Conservation (phyloP, 495 filamentous ascomycete genomes). For the Sordaria brevicollis region DNA sequence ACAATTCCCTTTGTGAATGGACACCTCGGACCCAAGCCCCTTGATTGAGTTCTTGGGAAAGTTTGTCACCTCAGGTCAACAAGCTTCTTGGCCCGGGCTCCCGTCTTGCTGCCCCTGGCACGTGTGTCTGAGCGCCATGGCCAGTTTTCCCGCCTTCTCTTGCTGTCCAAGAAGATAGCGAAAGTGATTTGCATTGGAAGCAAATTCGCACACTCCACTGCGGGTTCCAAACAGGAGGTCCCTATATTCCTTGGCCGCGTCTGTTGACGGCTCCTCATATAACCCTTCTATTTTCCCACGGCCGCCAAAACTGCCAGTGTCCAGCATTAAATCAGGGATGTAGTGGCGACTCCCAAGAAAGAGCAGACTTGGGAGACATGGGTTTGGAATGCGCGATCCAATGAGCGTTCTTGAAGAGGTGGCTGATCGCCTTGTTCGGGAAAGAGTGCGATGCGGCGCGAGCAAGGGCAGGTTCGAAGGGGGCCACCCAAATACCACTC, state of each 20-base stretch:
- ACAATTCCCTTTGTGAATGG: not conserved
- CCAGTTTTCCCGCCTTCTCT: not conserved
- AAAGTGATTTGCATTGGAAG: not conserved
- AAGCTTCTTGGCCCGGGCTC: not conserved
- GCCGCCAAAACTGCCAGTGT: not conserved
- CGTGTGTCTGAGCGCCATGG: not conserved
- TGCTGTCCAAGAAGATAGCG: not conserved
- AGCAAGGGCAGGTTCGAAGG: not conserved
- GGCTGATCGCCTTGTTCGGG: not conserved
- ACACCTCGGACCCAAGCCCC: not conserved
- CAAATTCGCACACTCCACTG: not conserved
- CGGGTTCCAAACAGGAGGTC: not conserved
- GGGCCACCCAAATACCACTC: not conserved
- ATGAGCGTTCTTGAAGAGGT: not conserved
- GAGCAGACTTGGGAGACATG: not conserved
- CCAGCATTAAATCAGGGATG: not conserved
- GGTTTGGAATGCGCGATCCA: not conserved
- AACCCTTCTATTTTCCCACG: not conserved
- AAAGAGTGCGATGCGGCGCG: not conserved
- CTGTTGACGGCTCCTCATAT: not conserved
- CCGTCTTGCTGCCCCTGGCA: not conserved
- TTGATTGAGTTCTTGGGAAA: too few relatives aligned
- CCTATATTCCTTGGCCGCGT: not conserved
- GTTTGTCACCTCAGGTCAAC: not conserved
- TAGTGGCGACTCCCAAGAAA: not conserved